Evolutionary conservation across 208 protist species (phyloP).

Genomic region (Angomonas deanei): DNA sequence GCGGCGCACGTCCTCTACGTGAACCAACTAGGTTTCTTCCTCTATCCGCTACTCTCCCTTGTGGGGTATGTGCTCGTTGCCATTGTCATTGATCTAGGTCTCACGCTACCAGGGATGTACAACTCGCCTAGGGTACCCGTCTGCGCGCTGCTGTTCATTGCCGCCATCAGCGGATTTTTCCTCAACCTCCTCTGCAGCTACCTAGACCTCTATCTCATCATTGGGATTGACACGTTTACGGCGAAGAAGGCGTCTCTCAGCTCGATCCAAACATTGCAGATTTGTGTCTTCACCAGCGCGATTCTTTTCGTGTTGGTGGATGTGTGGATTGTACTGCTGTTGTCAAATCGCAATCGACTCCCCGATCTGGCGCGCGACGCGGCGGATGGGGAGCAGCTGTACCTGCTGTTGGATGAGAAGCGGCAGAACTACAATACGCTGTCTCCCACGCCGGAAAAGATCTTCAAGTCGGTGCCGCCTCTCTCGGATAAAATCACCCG

Average conservation of each 20-base stretch:
- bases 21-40: background rate
- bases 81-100: background rate
- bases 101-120: background rate
- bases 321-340: background rate
- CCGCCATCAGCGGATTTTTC: background rate
- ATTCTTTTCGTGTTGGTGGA: background rate
- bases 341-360: background rate
- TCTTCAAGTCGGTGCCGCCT: background rate
- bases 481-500: background rate
- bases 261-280: background rate
- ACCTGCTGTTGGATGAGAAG: conserved; percentile 1
- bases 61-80: background rate
- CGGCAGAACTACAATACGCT: background rate
- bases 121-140: background rate
- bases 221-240: too few species aligned
- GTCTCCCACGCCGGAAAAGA: background rate
- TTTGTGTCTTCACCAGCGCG: background rate
- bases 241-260: background rate
- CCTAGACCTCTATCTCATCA: background rate
- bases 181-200: background rate
- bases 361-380: background rate
- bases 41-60: background rate
- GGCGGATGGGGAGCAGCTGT: background rate
- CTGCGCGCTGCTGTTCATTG: background rate
- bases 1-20: background rate